Conservation (phyloP, 108 stramenopile genomes). For the Skeletonema costatum region DNA sequence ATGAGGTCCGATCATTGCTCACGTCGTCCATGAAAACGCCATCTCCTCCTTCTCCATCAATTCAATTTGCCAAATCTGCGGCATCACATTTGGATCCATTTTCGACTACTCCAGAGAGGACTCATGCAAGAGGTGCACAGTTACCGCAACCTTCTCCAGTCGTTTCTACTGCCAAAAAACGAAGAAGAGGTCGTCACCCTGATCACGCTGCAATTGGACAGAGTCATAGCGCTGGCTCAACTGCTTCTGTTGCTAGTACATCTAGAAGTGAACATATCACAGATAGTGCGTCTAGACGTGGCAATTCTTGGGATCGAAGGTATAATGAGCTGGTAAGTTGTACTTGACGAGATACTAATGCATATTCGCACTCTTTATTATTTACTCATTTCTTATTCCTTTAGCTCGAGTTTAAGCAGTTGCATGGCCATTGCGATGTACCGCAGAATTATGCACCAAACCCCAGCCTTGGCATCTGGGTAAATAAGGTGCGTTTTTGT, state of each 20-base stretch:
- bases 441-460: constrained; percentile 74
- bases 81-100: not conserved
- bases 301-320: not conserved
- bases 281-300: not conserved
- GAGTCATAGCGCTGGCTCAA: not conserved
- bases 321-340: constrained; percentile 9
- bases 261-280: not conserved
- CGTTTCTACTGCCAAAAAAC: not conserved
- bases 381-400: not conserved
- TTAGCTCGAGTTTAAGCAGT: constrained; percentile 15
- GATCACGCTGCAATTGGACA: not conserved
- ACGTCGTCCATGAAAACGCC: constrained; percentile 3
- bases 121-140: not conserved
- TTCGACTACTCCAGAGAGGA: not conserved
- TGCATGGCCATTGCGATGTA: constrained; percentile 77
- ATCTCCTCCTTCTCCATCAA: constrained; percentile 1
- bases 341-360: not conserved
- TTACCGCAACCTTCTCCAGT: not conserved
- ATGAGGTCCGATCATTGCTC: not conserved
- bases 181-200: not conserved
- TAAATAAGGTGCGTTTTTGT: constrained; percentile 40
- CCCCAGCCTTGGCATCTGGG: constrained; percentile 77
- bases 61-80: not conserved
- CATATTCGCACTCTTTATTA: not conserved
- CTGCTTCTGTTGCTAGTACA: not conserved